These are phyloP conservation scores for Acanthamoeba royreba DNA, from an alignment of 208 protist genomes.

Conservation along the genomic window DNA sequence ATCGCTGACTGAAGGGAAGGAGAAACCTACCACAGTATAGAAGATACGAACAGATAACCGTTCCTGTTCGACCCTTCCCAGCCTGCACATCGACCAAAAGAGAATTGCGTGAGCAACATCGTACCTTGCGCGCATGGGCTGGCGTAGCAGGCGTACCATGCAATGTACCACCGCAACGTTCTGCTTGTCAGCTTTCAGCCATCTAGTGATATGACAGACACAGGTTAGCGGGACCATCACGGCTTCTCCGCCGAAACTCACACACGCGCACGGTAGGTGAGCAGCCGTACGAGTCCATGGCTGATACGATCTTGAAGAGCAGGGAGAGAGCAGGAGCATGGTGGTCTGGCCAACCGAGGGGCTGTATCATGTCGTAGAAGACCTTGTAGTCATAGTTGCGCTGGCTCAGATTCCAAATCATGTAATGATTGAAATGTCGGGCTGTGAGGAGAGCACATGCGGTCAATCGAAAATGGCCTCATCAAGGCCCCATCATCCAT, in stretches of 20 bases:
- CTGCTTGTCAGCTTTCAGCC: slow-evolving; percentile 41
- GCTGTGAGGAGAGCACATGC: neutral
- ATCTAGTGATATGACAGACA: neutral
- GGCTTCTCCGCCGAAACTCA: neutral
- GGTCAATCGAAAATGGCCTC: neutral
- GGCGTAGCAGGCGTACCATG: neutral
- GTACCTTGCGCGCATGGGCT: neutral
- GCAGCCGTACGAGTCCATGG: neutral
- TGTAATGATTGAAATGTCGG: neutral
- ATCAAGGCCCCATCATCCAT: neutral
- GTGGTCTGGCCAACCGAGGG: slow-evolving; percentile 41
- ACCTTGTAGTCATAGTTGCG: slow-evolving; percentile 13
- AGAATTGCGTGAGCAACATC: neutral
- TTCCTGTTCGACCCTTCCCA: slow-evolving; percentile 62
- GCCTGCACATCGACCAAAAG: slow-evolving; percentile 13
- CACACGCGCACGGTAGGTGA: neutral
- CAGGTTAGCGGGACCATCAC: too few relatives aligned
- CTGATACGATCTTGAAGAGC: slow-evolving; percentile 16
- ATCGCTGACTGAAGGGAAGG: too few relatives aligned
- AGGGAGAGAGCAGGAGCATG: slow-evolving; percentile 34
- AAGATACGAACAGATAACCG: slow-evolving; percentile 46
- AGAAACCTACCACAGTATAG: too few relatives aligned
- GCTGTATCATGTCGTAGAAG: neutral
- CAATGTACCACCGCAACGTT: slow-evolving; percentile 42
- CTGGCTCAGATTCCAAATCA: slow-evolving; percentile 47